These are phyloP conservation scores for Erodium texanum DNA, from an alignment of 441 rosid genomes.

Conservation along the genomic window DNA sequence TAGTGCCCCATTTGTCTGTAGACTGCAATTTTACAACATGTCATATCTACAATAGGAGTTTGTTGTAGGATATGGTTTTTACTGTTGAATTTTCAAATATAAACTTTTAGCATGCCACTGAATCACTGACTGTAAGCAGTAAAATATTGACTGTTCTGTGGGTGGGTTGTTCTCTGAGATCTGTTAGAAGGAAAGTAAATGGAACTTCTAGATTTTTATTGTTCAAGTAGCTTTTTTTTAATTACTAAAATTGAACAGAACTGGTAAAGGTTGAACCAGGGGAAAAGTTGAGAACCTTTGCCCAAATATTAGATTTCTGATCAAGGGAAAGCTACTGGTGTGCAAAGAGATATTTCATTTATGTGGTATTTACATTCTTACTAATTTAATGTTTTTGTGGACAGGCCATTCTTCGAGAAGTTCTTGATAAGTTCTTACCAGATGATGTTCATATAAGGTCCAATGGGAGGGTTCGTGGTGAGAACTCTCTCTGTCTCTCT, in stretches of 20 bases:
- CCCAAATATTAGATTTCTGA: background rate
- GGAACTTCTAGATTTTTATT: background rate
- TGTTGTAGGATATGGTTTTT: too few relatives aligned
- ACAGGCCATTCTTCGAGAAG: slow-evolving; percentile 78
- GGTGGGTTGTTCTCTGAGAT: background rate
- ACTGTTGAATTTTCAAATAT: too few relatives aligned
- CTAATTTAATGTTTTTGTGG: slow-evolving; percentile 15
- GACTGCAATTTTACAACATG: too few relatives aligned
- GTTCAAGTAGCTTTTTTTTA: background rate
- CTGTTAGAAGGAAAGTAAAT: background rate
- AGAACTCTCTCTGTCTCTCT: slow-evolving; percentile 16
- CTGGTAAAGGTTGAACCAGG: background rate
- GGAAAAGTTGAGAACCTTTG: background rate
- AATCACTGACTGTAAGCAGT: background rate
- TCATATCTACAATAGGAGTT: too few relatives aligned
- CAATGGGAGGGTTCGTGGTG: slow-evolving; percentile 87
- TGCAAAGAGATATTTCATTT: background rate
- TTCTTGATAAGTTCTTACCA: slow-evolving; percentile 64
- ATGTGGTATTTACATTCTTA: background rate
- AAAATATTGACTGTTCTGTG: background rate
- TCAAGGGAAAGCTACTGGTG: background rate
- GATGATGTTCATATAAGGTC: slow-evolving; percentile 71
- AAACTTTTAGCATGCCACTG: background rate
- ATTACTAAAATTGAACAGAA: background rate
- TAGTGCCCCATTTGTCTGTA: too few relatives aligned